A percentile compares a stretch with the other conserved stretches of the same genome.
Evolutionary conservation across 2,329 filamentous ascomycete genomes (phyloP).

Genomic region (Esteya vermicola): DNA sequence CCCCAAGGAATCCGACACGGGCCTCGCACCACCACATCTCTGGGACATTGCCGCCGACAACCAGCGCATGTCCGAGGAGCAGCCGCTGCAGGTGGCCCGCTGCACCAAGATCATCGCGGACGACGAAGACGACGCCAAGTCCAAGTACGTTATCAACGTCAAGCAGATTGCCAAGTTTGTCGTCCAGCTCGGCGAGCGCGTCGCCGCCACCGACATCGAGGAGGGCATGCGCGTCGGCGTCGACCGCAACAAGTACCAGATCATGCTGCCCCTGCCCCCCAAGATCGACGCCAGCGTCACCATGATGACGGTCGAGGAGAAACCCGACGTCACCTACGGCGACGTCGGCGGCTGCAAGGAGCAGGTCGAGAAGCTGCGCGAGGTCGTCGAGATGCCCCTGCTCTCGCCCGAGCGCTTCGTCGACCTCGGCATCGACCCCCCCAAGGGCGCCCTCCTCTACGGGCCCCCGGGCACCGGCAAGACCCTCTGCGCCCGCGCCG

Average conservation of each 20-base stretch:
- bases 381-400: constrained; percentile 97
- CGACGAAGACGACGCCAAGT: constrained; percentile 91
- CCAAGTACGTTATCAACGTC: constrained; percentile 99
- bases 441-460: constrained; percentile 92
- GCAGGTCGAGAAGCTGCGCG: constrained; percentile 96
- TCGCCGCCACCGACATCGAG: constrained; percentile 96
- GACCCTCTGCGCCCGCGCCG: constrained; percentile 91
- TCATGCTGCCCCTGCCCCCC: constrained; percentile 84
- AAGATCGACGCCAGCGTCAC: constrained; percentile 99
- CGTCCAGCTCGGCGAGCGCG: constrained; percentile 89
- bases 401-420: constrained; percentile 95
- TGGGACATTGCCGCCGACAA: constrained; percentile 98
- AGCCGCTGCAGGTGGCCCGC: constrained; percentile 89
- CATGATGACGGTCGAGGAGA: constrained; percentile 99
- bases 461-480: constrained; percentile 98
- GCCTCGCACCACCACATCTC: constrained; percentile 91
- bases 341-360: constrained; percentile 99
- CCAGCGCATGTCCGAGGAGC: constrained; percentile 97
- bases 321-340: constrained; percentile 96
- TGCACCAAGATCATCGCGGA: constrained; percentile 99
- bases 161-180: constrained; percentile 99
- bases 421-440: constrained; percentile 95
- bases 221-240: constrained; percentile 98
- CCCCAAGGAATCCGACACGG: constrained; percentile 84
- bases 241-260: constrained; percentile 98